A percentile compares a stretch with the other conserved stretches of the same genome.
These are phyloP conservation scores for Phytophthora chlamydospora DNA, from an alignment of 352 stramenopile species.

Conservation along the genomic window DNA sequence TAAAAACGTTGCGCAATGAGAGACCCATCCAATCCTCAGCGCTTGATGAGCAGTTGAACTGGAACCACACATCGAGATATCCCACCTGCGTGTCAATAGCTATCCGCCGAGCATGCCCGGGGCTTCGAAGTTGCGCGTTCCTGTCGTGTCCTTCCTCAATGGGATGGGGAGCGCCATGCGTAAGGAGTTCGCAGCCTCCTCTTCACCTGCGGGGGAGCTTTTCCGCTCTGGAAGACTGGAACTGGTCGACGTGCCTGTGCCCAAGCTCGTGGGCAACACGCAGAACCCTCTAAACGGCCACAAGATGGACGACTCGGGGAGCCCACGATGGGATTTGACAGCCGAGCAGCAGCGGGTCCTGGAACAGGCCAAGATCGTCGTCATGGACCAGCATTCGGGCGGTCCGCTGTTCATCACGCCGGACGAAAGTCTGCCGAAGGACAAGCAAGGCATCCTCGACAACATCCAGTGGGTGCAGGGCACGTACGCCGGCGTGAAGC, in stretches of 20 bases:
- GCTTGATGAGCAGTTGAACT: slow-evolving; percentile 21
- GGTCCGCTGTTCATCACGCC: slow-evolving; percentile 48
- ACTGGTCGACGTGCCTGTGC: slow-evolving; percentile 39
- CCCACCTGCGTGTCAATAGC: slow-evolving; percentile 17
- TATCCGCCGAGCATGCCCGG: slow-evolving; percentile 3
- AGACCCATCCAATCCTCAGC: slow-evolving; percentile 2
- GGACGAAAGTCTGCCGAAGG: slow-evolving; percentile 23
- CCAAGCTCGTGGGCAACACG: slow-evolving; percentile 38
- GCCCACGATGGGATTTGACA: slow-evolving; percentile 37
- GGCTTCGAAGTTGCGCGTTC: slow-evolving; percentile 26
- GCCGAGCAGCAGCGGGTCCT: slow-evolving; percentile 35
- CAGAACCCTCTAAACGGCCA: slow-evolving; percentile 41
- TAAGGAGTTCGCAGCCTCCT: slow-evolving; percentile 29
- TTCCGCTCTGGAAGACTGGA: slow-evolving; percentile 37
- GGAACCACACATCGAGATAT: slow-evolving; percentile 15
- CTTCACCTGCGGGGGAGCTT: slow-evolving; percentile 29
- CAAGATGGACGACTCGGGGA: slow-evolving; percentile 24
- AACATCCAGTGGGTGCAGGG: slow-evolving; percentile 69
- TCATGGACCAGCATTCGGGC: slow-evolving; percentile 50
- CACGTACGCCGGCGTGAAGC: slow-evolving; percentile 73
- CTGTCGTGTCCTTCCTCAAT: slow-evolving; percentile 43
- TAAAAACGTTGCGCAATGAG: neutral
- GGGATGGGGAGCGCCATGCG: slow-evolving; percentile 40
- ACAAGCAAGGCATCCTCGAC: slow-evolving; percentile 44
- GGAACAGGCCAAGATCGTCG: slow-evolving; percentile 36